A percentile compares a stretch with the other conserved stretches of the same genome.
Conservation (phyloP, 768 basidiomycete species). For the Russula vinacea region DNA sequence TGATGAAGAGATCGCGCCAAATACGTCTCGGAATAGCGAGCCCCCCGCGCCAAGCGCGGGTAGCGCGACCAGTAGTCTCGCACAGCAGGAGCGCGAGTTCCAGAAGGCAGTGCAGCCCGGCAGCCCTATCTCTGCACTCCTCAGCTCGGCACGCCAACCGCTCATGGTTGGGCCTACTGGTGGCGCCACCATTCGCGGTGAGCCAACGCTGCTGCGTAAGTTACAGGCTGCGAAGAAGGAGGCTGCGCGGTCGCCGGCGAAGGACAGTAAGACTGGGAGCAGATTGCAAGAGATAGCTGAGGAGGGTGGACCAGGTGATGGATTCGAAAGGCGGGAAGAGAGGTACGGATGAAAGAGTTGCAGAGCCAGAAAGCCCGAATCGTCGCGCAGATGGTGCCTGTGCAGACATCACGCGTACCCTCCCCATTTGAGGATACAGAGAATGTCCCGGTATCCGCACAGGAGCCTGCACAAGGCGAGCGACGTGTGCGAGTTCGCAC, state of each 20-base stretch:
- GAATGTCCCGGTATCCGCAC: conserved; percentile 36
- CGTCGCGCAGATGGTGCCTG: conserved; percentile 88
- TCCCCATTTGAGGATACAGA: conserved; percentile 35
- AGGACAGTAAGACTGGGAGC: conserved; percentile 41
- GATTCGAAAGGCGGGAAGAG: conserved; percentile 37
- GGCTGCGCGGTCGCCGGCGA: conserved; percentile 50
- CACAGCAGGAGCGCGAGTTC: conserved; percentile 94
- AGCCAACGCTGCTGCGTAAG: conserved; percentile 50
- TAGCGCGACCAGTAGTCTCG: conserved; percentile 58
- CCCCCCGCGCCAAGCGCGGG: conserved; percentile 32
- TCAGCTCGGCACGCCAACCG: conserved; percentile 86
- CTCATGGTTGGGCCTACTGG: conserved; percentile 58
- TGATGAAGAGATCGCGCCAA: conserved; percentile 56
- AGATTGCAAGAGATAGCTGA: conserved; percentile 47
- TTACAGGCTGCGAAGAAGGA: conserved; percentile 52
- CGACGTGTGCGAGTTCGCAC: conserved; percentile 17
- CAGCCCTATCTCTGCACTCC: conserved; percentile 86
- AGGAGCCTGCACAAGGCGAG: conserved; percentile 10
- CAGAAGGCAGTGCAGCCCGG: conserved; percentile 93
- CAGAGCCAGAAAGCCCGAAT: conserved; percentile 91
- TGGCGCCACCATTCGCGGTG: conserved; percentile 40
- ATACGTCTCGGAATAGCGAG: conserved; percentile 30
- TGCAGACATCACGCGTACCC: conserved; percentile 37
- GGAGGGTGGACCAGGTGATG: conserved; percentile 35
- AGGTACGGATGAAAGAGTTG: conserved; percentile 63